These are phyloP conservation scores for Beauveria sp. DNA, from an alignment of 2,329 filamentous ascomycete genomes.

Conservation along the genomic window DNA sequence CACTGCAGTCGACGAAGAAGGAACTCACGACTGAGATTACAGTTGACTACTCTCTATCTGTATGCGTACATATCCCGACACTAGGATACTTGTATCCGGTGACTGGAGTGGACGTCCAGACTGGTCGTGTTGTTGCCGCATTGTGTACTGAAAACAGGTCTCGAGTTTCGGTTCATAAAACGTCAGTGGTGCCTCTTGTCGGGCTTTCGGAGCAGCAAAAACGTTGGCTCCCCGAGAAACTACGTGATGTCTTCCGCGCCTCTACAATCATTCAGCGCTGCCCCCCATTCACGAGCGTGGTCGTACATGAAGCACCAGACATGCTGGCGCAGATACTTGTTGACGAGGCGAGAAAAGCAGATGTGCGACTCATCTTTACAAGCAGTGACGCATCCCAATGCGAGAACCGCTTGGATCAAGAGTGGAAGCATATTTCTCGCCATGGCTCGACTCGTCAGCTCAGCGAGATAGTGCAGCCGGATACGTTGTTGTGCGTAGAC, in stretches of 20 bases:
- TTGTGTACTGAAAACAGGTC: not conserved
- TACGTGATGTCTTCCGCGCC: not conserved
- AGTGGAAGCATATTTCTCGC: not conserved
- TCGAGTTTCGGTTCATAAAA: not conserved
- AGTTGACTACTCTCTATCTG: not conserved
- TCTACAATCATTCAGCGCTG: not conserved
- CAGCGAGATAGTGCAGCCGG: not conserved
- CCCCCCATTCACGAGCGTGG: not conserved
- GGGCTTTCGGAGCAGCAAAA: not conserved
- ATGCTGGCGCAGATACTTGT: not conserved
- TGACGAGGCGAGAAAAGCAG: not conserved
- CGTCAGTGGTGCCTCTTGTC: not conserved
- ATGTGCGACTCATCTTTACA: not conserved
- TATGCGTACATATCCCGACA: not conserved
- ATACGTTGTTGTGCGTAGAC: not conserved
- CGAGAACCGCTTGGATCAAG: not conserved
- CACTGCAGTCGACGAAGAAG: not conserved
- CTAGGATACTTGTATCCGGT: not conserved
- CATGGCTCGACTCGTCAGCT: slow-evolving; percentile 1
- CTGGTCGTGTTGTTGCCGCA: not conserved
- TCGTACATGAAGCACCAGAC: not conserved
- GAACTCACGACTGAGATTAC: not conserved
- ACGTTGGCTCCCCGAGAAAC: not conserved
- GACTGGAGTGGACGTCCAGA: not conserved
- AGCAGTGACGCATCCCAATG: not conserved